These are phyloP conservation scores for Microthyrium microscopicum DNA, from an alignment of 2,329 filamentous ascomycete genomes.

Conservation along the genomic window DNA sequence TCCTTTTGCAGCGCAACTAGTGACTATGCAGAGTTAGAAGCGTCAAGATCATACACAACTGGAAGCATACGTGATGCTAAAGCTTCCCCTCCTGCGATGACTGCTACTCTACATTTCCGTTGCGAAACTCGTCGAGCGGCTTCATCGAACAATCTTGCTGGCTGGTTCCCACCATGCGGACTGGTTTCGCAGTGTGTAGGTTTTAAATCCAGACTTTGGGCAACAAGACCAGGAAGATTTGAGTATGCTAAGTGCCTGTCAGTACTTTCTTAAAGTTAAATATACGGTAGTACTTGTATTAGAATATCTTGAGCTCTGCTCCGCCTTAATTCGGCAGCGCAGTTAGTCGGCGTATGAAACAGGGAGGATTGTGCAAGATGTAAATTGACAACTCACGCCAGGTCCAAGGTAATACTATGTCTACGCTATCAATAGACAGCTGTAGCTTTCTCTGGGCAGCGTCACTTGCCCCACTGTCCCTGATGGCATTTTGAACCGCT, in stretches of 20 bases:
- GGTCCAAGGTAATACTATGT: slow-evolving; percentile 47
- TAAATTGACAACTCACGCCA: no score
- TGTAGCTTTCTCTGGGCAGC: slow-evolving; percentile 20
- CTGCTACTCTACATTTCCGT: slow-evolving; percentile 37
- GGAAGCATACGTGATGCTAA: slow-evolving; percentile 36
- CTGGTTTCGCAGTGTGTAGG: slow-evolving; percentile 33
- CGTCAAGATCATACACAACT: not conserved
- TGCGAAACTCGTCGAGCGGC: slow-evolving; percentile 40
- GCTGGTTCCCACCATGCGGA: slow-evolving; percentile 47
- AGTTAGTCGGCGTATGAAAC: no score
- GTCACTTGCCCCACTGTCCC: slow-evolving; percentile 28
- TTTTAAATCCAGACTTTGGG: slow-evolving; percentile 31
- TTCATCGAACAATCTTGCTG: slow-evolving; percentile 45
- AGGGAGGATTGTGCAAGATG: no score
- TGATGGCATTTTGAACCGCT: slow-evolving; percentile 35
- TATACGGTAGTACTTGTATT: no score
- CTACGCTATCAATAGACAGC: slow-evolving; percentile 37
- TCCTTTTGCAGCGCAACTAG: slow-evolving; percentile 33
- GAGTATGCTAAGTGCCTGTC: no score
- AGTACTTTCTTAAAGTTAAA: no score
- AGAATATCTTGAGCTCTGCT: no score
- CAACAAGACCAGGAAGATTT: slow-evolving; percentile 39
- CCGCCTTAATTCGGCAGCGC: no score
- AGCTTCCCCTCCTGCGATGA: slow-evolving; percentile 49
- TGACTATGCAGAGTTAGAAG: slow-evolving; percentile 22